Evolutionary conservation across 805 yeast genomes (phyloP).

Genomic region (Kazachstania martiniae): DNA sequence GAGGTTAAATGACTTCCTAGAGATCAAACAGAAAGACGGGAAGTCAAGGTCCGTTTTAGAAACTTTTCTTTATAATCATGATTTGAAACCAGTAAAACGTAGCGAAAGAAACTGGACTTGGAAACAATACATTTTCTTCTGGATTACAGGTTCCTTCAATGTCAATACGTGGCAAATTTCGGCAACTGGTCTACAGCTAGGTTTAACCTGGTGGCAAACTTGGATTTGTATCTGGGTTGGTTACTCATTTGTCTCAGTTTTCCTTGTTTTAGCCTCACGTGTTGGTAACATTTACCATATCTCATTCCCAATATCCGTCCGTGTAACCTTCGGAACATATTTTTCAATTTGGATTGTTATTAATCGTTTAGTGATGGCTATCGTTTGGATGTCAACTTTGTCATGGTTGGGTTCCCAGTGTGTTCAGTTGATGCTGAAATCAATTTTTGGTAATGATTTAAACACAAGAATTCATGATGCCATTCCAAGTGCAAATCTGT

Average conservation of each 20-base stretch:
- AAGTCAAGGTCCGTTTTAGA: conserved; percentile 4
- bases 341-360: conserved; percentile 83
- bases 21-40: conserved; percentile 1
- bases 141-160: conserved; percentile 87
- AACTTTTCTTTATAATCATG: conserved; percentile 59
- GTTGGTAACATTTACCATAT: conserved; percentile 76
- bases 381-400: conserved; percentile 85
- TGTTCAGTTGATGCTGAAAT: conserved; percentile 63
- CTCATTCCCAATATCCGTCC: conserved; percentile 73
- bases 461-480: conserved; percentile 53
- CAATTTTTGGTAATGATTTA: conserved; percentile 65
- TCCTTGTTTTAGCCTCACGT: conserved; percentile 60
- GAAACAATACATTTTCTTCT: conserved; percentile 70
- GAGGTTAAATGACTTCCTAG: conserved; percentile 1
- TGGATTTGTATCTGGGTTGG: conserved; percentile 90
- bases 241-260: conserved; percentile 57
- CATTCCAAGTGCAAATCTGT: conserved; percentile 45
- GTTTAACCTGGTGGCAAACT: conserved; percentile 84
- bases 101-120: conserved; percentile 73
- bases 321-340: conserved; percentile 80
- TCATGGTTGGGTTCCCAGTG: conserved; percentile 81
- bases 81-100: conserved; percentile 68
- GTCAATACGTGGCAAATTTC: conserved; percentile 91
- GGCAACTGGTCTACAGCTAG: conserved; percentile 70
- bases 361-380: conserved; percentile 81